phyloP scores from a whole-genome alignment of 208 protist genomes.

The Trypanosoma lewisi region DNA sequence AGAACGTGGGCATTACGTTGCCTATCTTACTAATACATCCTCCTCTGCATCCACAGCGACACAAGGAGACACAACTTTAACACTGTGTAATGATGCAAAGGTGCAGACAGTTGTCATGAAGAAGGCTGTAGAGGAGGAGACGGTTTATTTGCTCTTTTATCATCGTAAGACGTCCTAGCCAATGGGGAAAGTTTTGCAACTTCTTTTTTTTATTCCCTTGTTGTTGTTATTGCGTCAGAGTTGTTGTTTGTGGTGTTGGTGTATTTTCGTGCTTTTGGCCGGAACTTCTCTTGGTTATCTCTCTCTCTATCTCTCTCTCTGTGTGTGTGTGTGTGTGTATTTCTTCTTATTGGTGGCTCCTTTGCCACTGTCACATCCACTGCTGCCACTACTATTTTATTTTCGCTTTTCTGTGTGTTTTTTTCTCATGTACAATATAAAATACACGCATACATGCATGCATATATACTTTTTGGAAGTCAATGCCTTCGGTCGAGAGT shows the following conservation, averaged over 20 bases:
- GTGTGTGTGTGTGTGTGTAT: too few relatives aligned
- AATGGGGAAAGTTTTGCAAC: not conserved
- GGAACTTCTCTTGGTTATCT: too few relatives aligned
- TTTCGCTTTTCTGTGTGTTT: constrained; percentile 8
- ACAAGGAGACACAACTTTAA: constrained; percentile 16
- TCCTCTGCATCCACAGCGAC: not conserved
- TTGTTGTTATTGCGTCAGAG: constrained; percentile 8
- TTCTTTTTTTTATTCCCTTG: constrained; percentile 8
- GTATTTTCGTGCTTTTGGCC: too few relatives aligned
- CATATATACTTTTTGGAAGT: not conserved
- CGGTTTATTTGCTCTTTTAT: constrained; percentile 82
- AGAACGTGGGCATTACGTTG: constrained; percentile 76
- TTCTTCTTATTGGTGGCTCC: too few relatives aligned
- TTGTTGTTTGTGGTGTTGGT: too few relatives aligned
- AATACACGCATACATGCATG: too few relatives aligned
- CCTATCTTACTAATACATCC: constrained; percentile 40
- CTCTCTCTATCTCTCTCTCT: too few relatives aligned
- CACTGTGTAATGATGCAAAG: constrained; percentile 74
- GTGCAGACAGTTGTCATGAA: constrained; percentile 25
- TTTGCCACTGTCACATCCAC: not conserved
- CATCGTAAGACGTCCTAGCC: constrained; percentile 27
- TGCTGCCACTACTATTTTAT: constrained; percentile 4
- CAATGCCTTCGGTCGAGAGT: constrained; percentile 42
- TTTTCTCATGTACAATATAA: constrained; percentile 28
- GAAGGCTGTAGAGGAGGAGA: constrained; percentile 41